Percentiles rank a stretch among this genome's conserved stretches.
Conservation (phyloP, 768 basidiomycete species). For the Suillus tomentosus region DNA sequence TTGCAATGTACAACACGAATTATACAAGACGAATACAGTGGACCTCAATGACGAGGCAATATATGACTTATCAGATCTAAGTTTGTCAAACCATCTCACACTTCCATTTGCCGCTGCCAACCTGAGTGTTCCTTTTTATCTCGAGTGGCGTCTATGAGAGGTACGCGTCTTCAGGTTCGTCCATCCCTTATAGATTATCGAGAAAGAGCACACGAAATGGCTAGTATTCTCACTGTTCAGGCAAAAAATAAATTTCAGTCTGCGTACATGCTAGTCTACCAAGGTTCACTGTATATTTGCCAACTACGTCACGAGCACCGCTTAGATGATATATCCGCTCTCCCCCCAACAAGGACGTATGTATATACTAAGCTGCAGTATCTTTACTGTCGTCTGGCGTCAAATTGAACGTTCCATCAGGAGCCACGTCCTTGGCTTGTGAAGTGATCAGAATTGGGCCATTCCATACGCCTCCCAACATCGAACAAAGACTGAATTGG, state of each 20-base stretch:
- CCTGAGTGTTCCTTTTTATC: background rate
- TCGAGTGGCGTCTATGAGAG: background rate
- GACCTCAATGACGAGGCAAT: slow-evolving; percentile 4
- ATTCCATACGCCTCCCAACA: background rate
- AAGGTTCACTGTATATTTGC: too few relatives aligned
- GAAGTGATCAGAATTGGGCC: background rate
- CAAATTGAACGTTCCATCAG: background rate
- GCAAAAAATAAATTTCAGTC: background rate
- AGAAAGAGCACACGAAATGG: background rate
- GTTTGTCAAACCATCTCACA: background rate
- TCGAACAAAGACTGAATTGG: background rate
- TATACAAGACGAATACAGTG: slow-evolving; percentile 2
- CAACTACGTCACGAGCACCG: too few relatives aligned
- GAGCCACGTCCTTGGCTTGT: background rate
- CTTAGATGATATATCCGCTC: too few relatives aligned
- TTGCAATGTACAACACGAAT: slow-evolving; percentile 9
- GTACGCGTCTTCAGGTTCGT: background rate
- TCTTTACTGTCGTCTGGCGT: background rate
- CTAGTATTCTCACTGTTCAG: background rate
- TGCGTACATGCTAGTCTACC: background rate
- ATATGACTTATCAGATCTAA: background rate
- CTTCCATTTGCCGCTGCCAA: background rate
- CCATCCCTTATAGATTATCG: background rate
- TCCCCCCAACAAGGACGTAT: too few relatives aligned
- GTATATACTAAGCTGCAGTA: background rate